These are phyloP conservation scores for Sporothrix variecibatus DNA, from an alignment of 2,329 filamentous ascomycete genomes.

Conservation along the genomic window DNA sequence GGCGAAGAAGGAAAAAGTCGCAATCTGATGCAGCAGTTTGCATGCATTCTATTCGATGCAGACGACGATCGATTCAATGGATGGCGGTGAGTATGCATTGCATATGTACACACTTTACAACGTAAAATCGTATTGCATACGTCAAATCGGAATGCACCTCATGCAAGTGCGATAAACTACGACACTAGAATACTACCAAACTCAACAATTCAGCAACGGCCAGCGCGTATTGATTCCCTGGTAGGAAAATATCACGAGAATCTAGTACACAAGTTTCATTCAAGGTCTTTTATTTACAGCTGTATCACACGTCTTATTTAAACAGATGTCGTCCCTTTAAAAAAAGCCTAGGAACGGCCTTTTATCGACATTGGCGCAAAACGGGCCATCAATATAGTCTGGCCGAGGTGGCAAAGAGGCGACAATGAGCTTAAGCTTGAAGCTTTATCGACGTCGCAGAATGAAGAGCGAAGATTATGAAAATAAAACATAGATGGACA, in stretches of 20 bases:
- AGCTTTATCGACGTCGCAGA: too few species aligned
- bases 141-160: neutral
- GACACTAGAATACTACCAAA: neutral
- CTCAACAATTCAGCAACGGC: neutral
- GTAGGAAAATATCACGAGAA: neutral
- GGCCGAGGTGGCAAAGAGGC: neutral
- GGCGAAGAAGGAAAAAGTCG: neutral
- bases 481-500: too few species aligned
- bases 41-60: neutral
- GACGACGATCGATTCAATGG: neutral
- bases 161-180: neutral
- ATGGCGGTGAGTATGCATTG: neutral
- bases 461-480: too few species aligned
- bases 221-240: neutral
- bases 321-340: neutral
- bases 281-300: neutral
- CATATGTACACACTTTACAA: neutral
- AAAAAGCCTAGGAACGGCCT: neutral
- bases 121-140: too few species aligned
- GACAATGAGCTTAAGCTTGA: neutral
- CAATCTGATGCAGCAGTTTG: neutral
- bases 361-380: neutral
- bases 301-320: neutral
- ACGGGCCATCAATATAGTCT: neutral
- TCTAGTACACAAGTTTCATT: neutral